Evolutionary conservation across 2,329 filamentous ascomycete species (phyloP).

Genomic region (Xylaria polymorpha): DNA sequence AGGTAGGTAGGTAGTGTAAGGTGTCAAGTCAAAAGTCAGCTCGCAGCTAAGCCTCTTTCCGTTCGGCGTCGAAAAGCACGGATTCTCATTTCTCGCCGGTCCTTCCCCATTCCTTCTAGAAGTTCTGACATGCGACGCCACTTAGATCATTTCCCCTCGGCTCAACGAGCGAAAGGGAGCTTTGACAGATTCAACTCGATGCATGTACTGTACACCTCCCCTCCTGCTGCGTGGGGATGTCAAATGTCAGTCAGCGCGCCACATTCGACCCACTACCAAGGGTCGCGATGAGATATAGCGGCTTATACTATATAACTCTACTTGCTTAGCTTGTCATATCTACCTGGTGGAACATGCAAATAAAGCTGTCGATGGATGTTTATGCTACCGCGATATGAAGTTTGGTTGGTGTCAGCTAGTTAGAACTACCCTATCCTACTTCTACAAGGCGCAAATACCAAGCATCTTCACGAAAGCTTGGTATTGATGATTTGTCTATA

Average conservation of each 20-base stretch:
- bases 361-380: conserved; percentile 1
- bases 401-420: background rate
- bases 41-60: conserved; percentile 29
- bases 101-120: conserved; percentile 35
- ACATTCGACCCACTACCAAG: conserved; percentile 3
- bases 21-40: conserved; percentile 27
- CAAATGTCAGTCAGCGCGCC: conserved; percentile 26
- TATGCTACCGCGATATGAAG: background rate
- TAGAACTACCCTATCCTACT: background rate
- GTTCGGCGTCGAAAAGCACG: background rate
- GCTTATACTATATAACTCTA: background rate
- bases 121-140: conserved; percentile 31
- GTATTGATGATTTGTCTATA: conserved; percentile 6
- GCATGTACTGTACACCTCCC: conserved; percentile 8
- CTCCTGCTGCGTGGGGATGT: conserved; percentile 10
- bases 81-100: background rate
- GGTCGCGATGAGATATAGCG: conserved; percentile 11
- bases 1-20: no score
- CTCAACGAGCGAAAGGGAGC: background rate
- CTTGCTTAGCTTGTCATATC: background rate
- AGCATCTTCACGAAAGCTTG: conserved; percentile 13
- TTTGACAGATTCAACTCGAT: conserved; percentile 19
- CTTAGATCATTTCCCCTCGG: conserved; percentile 23
- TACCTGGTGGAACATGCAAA: background rate
- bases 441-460: conserved; percentile 3